Evolutionary conservation across 2,329 filamentous ascomycete species (phyloP), one percentile per base, ranked within the genome.

Genomic region (Triangularia setosa): DNA sequence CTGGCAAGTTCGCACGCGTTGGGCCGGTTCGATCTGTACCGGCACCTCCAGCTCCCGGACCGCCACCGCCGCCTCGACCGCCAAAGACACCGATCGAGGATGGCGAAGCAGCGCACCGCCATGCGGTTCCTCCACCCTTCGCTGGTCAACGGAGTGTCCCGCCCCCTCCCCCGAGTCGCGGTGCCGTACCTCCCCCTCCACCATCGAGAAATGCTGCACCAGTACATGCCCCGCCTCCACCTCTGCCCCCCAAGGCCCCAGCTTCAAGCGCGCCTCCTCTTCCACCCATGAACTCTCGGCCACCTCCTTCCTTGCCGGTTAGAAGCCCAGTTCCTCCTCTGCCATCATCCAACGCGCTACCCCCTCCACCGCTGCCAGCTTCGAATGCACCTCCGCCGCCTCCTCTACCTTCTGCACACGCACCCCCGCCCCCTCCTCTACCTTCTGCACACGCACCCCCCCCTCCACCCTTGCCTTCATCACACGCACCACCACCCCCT

Each of bases 111-210:
- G 78, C 77, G 70, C 82, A 84, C 61, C 89, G 82, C 69, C 93
- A 92, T 72, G 86, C 85, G 33, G 91, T 96, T 5, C 92, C 93
- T 62, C 93, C 93, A 6, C 87, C 91, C 2, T 96, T 96, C 72
- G 73, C 84, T 58, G 89, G 90, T 55, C 86, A 89, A 71, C 79
- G 86, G 67, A 85, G 86, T 53, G 81, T 81, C n/a, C 89, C 91
- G 44, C 91, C 91, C n/a, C 88, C 90, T 58, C 89, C 91, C 24
- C 90, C 91, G 40, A 87, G 83, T 74, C 87, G 91, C 69, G 87
- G 86, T 28, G 81, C 88, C 40, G 86, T 89, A 18, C 91, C 92
- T 66, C 91, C 91, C 30, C 90, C 90, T 9, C 90, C 87, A 2
- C 86, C 88, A 16, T 81, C 80, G 33, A 75, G 79, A 66, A 72